Evolutionary conservation across 2,329 filamentous ascomycete genomes (phyloP), one percentile per base, ranked within the genome.

Genomic region (Byssothecium circinans): DNA sequence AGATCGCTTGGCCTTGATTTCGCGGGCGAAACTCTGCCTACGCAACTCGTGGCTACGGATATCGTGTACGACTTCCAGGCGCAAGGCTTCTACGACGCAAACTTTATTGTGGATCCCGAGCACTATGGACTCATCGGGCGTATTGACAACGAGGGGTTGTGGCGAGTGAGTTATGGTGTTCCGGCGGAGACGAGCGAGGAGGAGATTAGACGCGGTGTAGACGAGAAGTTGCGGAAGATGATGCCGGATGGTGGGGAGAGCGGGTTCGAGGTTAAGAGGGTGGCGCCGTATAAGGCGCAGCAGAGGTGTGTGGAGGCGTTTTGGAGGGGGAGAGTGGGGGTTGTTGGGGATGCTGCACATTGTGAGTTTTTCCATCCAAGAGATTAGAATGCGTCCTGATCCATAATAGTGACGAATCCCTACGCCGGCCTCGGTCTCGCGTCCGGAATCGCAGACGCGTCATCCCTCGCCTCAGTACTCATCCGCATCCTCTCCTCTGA

Each of bases 141-240:
- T 1, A 72, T 72, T 15, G 60, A 60, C 10, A 52, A 64, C 12
- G 54, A 60, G 0, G 69, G 68, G 0, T 48, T 75, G 3, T 76
- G 74, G 74, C 60, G 74, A 19, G 69, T 75, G 1, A 70, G 66
- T 5, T 75, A 74, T 40, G 73, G 74, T 5, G 68, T 72, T 12
- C 56, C 68, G 2, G 50, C 54, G 0, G 63, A 58, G 1, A 43
- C 66, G 12, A 64, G 57, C 4, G 56, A 64, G 14, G 58, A 59
- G 2, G 62, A 72, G 14, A 68, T 73, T n/a, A 47, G 52, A 5
- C 43, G 45, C 4, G 48, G 45, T 2, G 57, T 69, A 6, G 46
- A 63, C 2, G 57, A 61, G 17, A 72, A 69, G 33, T 53, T 70
- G 22, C 39, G 52, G 27, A 38, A 37, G 8, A 67, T 73, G 56